These are phyloP conservation scores for Strigomonas culicis DNA, from an alignment of 208 protist genomes.

Conservation along the genomic window DNA sequence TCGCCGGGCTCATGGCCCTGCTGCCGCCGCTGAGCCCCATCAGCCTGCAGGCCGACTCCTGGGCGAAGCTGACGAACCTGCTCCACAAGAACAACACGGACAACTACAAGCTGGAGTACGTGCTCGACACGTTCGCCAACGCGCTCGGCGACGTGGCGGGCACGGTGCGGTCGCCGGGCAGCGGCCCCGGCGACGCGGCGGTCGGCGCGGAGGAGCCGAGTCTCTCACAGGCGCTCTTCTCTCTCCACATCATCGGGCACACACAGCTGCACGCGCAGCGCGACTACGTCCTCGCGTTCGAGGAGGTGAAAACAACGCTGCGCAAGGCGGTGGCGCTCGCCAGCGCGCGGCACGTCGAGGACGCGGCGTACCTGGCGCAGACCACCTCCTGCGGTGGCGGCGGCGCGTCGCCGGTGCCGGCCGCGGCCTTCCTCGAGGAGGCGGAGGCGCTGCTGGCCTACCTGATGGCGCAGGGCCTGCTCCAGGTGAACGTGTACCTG, in stretches of 20 bases:
- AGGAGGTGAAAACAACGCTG: constrained; percentile 21
- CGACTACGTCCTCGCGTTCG: constrained; percentile 19
- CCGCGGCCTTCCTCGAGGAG: constrained; percentile 1
- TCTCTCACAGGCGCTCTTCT: constrained; percentile 19
- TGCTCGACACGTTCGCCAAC: constrained; percentile 20
- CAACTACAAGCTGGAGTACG: constrained; percentile 21
- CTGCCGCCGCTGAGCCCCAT: neutral
- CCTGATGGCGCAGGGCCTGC: constrained; percentile 13
- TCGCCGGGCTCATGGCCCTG: neutral
- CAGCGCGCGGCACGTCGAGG: constrained; percentile 13
- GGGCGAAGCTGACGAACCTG: constrained; percentile 15
- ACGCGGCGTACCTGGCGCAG: constrained; percentile 13
- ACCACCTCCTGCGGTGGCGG: constrained; percentile 5
- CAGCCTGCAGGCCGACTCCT: neutral
- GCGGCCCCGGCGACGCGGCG: neutral
- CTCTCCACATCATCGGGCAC: constrained; percentile 19
- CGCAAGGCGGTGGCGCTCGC: constrained; percentile 11
- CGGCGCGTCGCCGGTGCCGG: neutral
- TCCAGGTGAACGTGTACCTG: constrained; percentile 18
- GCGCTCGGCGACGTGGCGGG: constrained; percentile 15
- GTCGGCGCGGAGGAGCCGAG: constrained; percentile 4
- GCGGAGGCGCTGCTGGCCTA: constrained; percentile 12
- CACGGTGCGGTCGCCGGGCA: constrained; percentile 2
- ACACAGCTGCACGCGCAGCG: constrained; percentile 15
- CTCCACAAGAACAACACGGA: constrained; percentile 21